phyloP scores from a whole-genome alignment of 306 rosid genomes.

The Prunus padus region DNA sequence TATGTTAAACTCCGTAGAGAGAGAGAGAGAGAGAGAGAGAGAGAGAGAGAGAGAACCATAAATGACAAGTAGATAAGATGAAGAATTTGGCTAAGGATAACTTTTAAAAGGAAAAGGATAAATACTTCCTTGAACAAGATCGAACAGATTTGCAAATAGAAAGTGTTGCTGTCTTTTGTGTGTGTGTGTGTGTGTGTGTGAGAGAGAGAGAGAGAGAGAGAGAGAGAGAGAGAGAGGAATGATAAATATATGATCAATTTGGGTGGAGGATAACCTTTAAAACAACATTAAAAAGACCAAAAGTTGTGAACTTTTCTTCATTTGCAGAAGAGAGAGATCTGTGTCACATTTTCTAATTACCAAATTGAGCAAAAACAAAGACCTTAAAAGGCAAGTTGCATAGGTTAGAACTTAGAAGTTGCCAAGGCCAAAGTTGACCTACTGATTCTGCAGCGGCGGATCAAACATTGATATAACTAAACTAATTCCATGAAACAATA shows the following conservation, averaged over 20 bases:
- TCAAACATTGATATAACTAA: not conserved
- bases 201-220: not conserved
- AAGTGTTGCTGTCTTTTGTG: too few relatives aligned
- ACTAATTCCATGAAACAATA: not conserved
- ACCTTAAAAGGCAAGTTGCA: not conserved
- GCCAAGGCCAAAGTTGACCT: not conserved
- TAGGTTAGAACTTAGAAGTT: too few relatives aligned
- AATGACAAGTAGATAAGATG: slow-evolving; percentile 12
- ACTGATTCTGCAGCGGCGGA: not conserved
- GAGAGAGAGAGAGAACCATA: not conserved
- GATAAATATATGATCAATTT: slow-evolving; percentile 1
- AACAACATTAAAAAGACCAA: not conserved
- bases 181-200: too few relatives aligned
- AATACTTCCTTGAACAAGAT: not conserved
- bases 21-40: not conserved
- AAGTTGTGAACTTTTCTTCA: not conserved
- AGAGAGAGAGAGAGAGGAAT: not conserved
- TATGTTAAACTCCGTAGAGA: too few relatives aligned
- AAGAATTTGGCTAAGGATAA: slow-evolving; percentile 1
- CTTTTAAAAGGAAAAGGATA: not conserved
- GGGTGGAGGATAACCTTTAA: slow-evolving; percentile 3
- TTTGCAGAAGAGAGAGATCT: not conserved
- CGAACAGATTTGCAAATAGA: not conserved
- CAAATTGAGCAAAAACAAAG: not conserved
- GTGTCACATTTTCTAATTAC: not conserved